Conservation (phyloP, 192 early-diverging fungal genomes). For the Rhizophlyctis rosea region DNA sequence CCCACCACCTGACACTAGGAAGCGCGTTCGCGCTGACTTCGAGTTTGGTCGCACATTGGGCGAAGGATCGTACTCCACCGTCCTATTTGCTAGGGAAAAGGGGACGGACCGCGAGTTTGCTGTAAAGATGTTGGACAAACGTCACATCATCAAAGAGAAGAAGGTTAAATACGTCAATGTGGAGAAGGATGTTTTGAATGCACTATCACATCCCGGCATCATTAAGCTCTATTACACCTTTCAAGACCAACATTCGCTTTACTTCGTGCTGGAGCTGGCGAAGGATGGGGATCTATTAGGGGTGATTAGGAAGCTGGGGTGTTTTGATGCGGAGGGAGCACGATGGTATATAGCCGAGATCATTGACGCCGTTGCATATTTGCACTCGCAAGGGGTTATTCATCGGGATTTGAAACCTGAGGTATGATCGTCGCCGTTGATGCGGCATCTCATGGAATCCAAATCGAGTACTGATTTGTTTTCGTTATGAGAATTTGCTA, state of each 20-base stretch:
- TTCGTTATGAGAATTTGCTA: conserved; percentile 78
- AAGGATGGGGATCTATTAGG: conserved; percentile 88
- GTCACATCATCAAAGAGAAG: conserved; percentile 76
- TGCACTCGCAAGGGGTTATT: conserved; percentile 81
- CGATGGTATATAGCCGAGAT: conserved; percentile 89
- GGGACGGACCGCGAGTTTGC: conserved; percentile 71
- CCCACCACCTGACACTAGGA: too few species aligned
- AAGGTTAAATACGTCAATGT: conserved; percentile 96
- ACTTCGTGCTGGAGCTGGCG: conserved; percentile 90
- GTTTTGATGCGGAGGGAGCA: conserved; percentile 68
- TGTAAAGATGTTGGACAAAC: conserved; percentile 75
- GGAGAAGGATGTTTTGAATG: conserved; percentile 86
- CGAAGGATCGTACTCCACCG: conserved; percentile 95
- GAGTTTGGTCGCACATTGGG: conserved; percentile 80
- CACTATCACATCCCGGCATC: conserved; percentile 79
- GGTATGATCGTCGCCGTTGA: conserved; percentile 11
- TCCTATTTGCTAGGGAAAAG: conserved; percentile 75
- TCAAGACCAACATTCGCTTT: conserved; percentile 85
- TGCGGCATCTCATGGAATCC: neutral
- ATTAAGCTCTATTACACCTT: conserved; percentile 95
- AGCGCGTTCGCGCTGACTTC: conserved; percentile 80
- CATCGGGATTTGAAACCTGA: conserved; percentile 98
- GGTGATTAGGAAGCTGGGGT: conserved; percentile 65
- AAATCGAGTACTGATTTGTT: neutral
- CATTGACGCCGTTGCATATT: conserved; percentile 78